These are phyloP conservation scores for Cicer cuneatum DNA, from an alignment of 306 rosid genomes.

Conservation along the genomic window DNA sequence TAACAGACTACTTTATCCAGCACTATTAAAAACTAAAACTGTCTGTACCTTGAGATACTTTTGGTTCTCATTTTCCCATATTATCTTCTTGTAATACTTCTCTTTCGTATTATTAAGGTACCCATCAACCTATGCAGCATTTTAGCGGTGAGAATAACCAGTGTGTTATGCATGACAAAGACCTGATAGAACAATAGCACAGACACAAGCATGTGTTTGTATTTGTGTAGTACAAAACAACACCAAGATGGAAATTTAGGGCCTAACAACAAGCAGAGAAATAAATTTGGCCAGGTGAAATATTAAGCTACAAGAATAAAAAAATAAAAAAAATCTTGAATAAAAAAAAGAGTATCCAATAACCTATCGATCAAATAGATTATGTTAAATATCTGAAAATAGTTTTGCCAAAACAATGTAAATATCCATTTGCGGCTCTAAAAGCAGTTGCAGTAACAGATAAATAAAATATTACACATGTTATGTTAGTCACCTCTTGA, in stretches of 20 bases:
- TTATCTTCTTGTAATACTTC: constrained; percentile 57
- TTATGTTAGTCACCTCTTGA: constrained; percentile 51
- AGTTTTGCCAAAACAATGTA: neutral
- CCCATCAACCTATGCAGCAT: constrained; percentile 54
- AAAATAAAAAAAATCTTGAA: neutral
- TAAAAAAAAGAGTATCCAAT: neutral
- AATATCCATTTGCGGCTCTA: neutral
- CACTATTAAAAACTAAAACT: constrained; percentile 4
- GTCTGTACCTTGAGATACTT: constrained; percentile 64
- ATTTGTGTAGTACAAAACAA: neutral
- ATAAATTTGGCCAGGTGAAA: neutral
- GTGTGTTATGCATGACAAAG: constrained; percentile 5
- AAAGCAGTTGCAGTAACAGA: constrained; percentile 3
- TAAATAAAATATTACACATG: constrained; percentile 19
- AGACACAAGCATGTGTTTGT: neutral
- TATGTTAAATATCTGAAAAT: neutral
- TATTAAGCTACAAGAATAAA: neutral
- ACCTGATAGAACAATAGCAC: neutral
- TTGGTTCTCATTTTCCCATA: constrained; percentile 68
- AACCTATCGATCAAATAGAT: neutral
- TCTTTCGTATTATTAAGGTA: constrained; percentile 66
- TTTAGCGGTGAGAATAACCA: constrained; percentile 19
- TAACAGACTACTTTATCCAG: neutral
- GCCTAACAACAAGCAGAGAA: neutral
- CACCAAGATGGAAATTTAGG: constrained; percentile 11